Conservation (phyloP, 1,139 yeast genomes). For the Dujonia santamariae region DNA sequence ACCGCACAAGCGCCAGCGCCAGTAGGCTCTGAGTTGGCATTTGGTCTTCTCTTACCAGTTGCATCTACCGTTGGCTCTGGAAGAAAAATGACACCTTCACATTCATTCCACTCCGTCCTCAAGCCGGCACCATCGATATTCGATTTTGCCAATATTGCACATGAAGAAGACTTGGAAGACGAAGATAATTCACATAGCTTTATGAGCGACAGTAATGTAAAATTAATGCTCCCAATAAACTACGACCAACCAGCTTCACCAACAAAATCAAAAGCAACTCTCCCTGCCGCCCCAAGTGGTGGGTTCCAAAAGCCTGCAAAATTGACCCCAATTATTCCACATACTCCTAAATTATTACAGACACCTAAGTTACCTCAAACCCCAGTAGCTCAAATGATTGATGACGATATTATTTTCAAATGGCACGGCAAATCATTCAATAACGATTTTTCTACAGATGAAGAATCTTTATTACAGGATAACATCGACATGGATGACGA, state of each 20-base stretch:
- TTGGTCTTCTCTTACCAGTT: slow-evolving; percentile 37
- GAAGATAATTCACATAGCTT: background rate
- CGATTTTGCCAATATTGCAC: slow-evolving; percentile 18
- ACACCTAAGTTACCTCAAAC: slow-evolving; percentile 17
- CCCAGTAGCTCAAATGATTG: slow-evolving; percentile 34
- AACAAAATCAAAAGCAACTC: slow-evolving; percentile 1
- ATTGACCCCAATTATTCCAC: slow-evolving; percentile 3
- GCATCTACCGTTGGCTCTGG: slow-evolving; percentile 44
- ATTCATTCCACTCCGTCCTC: too few relatives aligned
- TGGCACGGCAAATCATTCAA: slow-evolving; percentile 38
- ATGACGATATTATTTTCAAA: slow-evolving; percentile 28
- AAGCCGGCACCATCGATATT: slow-evolving; percentile 8
- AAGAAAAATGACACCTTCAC: slow-evolving; percentile 18
- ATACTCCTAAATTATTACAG: slow-evolving; percentile 1
- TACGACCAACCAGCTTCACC: slow-evolving; percentile 7
- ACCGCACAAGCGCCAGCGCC: background rate
- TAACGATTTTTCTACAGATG: slow-evolving; percentile 27
- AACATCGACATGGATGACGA: slow-evolving; percentile 10
- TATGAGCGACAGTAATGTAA: slow-evolving; percentile 6
- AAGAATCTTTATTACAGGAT: slow-evolving; percentile 13
- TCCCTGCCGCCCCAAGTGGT: background rate
- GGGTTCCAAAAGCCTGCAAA: slow-evolving; percentile 2
- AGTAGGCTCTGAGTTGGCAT: slow-evolving; percentile 11
- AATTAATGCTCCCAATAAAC: slow-evolving; percentile 3
- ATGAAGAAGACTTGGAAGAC: slow-evolving; percentile 14